Evolutionary conservation across 306 rosid genomes (phyloP).

Genomic region (Prunus mira): DNA sequence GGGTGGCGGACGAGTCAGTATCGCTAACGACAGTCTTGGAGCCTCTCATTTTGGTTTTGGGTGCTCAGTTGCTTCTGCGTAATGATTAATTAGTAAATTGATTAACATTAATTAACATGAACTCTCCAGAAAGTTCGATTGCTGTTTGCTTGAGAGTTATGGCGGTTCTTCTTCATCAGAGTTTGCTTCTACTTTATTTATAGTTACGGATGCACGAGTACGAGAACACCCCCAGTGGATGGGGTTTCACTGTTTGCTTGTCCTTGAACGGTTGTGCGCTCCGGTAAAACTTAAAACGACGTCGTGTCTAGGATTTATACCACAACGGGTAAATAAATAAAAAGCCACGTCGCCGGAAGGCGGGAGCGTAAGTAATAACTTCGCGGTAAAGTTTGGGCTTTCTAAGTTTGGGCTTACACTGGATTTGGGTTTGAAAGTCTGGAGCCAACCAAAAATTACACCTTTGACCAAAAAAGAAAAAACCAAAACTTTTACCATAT

Average conservation of each 20-base stretch:
- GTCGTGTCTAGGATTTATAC: background rate
- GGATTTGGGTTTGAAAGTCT: background rate
- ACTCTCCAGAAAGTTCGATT: background rate
- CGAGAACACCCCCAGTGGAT: background rate
- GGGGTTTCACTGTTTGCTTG: background rate
- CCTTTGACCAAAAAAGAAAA: no score
- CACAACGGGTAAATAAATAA: background rate
- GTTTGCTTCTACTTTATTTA: background rate
- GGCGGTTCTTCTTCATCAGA: background rate
- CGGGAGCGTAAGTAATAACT: background rate
- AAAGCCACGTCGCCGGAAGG: background rate
- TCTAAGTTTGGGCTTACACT: background rate
- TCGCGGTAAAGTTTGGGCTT: background rate
- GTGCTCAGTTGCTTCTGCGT: background rate
- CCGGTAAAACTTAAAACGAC: no score
- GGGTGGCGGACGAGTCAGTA: slow-evolving; percentile 36
- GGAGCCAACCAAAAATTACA: background rate
- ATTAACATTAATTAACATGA: no score
- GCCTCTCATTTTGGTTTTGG: slow-evolving; percentile 42
- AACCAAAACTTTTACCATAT: no score
- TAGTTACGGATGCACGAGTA: background rate
- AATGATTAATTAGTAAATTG: no score
- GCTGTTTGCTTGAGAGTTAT: background rate
- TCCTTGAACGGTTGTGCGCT: no score
- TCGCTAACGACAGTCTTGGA: slow-evolving; percentile 30